A percentile compares a stretch with the other conserved stretches of the same genome.
These are phyloP conservation scores for Globisporangium barbulae DNA, from an alignment of 352 stramenopile species.

Conservation along the genomic window DNA sequence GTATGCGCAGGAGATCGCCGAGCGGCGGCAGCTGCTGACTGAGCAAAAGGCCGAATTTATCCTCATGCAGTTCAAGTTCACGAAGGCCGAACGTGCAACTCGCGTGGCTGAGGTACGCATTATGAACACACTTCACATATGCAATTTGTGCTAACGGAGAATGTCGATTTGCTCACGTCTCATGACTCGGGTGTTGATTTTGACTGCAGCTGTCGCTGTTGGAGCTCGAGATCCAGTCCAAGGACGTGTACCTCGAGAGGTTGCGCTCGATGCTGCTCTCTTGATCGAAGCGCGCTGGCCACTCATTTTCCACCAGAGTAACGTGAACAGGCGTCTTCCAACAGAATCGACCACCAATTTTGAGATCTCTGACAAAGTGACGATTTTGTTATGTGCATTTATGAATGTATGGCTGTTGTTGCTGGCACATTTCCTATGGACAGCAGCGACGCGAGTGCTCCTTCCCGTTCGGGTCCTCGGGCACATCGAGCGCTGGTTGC, in stretches of 20 bases:
- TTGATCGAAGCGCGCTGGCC: not conserved
- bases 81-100: conserved; percentile 38
- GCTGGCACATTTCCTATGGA: not conserved
- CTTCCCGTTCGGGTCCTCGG: conserved; percentile 37
- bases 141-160: not conserved
- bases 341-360: not conserved
- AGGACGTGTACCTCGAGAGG: conserved; percentile 66
- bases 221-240: conserved; percentile 65
- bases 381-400: not conserved
- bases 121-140: no score
- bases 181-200: not conserved
- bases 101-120: conserved; percentile 52
- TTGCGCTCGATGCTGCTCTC: conserved; percentile 38
- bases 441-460: conserved; percentile 34
- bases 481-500: conserved; percentile 42
- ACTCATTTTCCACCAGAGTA: not conserved
- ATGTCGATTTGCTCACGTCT: not conserved
- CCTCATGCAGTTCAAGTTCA: conserved; percentile 44
- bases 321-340: not conserved
- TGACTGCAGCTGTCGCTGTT: conserved; percentile 50
- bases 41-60: conserved; percentile 42
- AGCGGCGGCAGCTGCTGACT: conserved; percentile 29
- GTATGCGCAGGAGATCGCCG: conserved; percentile 56
- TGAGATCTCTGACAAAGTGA: not conserved
- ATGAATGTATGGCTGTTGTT: not conserved